Conservation (phyloP, 257 asterid species). For the Jasminum sambac region DNA sequence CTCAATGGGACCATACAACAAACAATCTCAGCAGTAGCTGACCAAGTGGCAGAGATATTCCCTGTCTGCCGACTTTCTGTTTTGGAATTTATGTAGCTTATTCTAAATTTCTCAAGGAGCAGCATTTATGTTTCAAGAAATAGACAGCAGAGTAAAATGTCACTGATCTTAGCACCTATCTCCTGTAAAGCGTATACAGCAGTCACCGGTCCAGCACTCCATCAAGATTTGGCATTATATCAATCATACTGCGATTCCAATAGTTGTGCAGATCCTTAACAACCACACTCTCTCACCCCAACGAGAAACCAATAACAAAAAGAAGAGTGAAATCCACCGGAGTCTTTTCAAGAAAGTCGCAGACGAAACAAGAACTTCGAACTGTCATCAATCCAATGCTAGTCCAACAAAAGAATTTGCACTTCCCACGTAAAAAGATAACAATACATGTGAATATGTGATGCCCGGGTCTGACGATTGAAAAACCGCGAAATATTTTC, state of each 20-base stretch:
- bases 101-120: constrained; percentile 6
- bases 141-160: not conserved
- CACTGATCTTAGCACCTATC: not conserved
- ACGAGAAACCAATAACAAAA: not conserved
- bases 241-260: not conserved
- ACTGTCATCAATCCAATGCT: not conserved
- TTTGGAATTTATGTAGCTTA: not conserved
- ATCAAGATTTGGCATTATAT: not conserved
- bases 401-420: not conserved
- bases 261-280: not conserved
- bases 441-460: too few relatives aligned
- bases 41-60: not conserved
- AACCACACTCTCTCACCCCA: not conserved
- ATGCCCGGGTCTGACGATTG: not conserved
- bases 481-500: not conserved
- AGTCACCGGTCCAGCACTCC: not conserved
- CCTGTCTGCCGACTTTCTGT: not conserved
- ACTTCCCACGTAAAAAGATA: not conserved
- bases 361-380: not conserved
- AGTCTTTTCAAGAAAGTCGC: not conserved
- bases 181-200: not conserved
- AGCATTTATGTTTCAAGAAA: not conserved
- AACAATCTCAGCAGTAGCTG: not conserved
- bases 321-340: not conserved
- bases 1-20: not conserved